Conservation (phyloP, 306 rosid genomes). For the Albizia julibrissin region DNA sequence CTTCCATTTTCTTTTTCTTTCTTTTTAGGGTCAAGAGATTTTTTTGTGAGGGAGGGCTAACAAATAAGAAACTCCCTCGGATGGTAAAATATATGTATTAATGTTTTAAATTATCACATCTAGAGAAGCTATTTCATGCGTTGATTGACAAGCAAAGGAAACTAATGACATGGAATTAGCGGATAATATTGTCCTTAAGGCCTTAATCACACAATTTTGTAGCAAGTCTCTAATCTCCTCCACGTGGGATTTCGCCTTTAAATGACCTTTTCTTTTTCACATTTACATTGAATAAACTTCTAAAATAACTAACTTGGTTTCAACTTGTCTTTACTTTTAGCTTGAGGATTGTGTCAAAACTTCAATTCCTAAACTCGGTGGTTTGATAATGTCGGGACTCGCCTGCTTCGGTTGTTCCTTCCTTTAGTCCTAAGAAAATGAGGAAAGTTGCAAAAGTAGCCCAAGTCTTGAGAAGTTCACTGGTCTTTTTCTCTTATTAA, state of each 20-base stretch:
- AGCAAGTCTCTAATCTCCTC: too few species aligned
- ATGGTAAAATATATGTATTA: too few species aligned
- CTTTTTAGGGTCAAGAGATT: background rate
- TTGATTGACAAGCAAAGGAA: background rate
- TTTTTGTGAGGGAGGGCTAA: background rate
- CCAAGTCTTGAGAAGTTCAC: background rate
- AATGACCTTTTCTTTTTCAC: background rate
- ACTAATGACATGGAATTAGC: too few species aligned
- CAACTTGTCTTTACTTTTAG: too few species aligned
- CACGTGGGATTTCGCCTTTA: too few species aligned
- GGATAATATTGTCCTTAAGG: too few species aligned
- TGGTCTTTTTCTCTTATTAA: background rate
- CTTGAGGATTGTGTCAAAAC: too few species aligned
- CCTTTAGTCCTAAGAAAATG: background rate
- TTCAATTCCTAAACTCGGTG: background rate
- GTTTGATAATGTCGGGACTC: background rate
- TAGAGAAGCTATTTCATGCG: background rate
- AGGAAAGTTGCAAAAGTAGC: background rate
- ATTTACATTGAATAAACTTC: background rate
- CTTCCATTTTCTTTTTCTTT: background rate
- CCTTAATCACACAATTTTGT: too few species aligned
- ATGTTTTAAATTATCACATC: too few species aligned
- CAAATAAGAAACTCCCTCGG: background rate
- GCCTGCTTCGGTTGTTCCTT: background rate
- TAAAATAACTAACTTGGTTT: background rate